Evolutionary conservation across 164 flowering plant species (phyloP), one percentile per base, ranked within the genome.

Genomic region (Piper betle): DNA sequence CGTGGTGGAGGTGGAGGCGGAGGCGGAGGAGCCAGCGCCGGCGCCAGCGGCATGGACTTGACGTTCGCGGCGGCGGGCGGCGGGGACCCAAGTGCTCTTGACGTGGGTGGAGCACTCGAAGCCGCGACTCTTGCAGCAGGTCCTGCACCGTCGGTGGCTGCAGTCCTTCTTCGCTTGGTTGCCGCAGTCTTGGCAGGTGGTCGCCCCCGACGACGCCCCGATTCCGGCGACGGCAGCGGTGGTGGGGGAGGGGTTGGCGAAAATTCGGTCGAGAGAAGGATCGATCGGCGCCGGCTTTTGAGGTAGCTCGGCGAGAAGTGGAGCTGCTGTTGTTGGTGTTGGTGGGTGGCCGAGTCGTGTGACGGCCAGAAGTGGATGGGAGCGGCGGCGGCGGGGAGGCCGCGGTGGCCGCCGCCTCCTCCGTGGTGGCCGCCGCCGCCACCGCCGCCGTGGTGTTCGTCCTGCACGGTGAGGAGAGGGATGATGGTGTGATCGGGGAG

Each of bases 51-150:
- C 55, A 70, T 83, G 72, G 12, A 81, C 67, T 76, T 86, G 96
- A 2, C 96, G 84, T 41, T 91, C 97, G 0, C 96, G 74, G 52
- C 97, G 73, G 11, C 91, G 71, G 4, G 91, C 78, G 0, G 96
- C 98, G 1, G 98, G 95, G 6, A 91, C 95, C 98, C 98, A 91
- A 9, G 98, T 91, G 83, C 98, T 91, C 77, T 83, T 91, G 58
- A 91, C 86, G 71, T 91, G 98, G 42, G 98, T 91, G 9, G 83
- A 17, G 58, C 98, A 93, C 50, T 89, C 91, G 61, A 68, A 88
- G 0, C 92, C 94, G 1, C 97, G 82, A 67, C 96, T 93, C 70
- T 87, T 93, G 66, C 98, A 93, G 65, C 98, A 93, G n/a, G 97
- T 93, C 67, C 98, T 71, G 64, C 98, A 93, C 72, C 98, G 72